Conservation (phyloP, 371 early-diverging fungal species). For the Circinella umbellata region DNA sequence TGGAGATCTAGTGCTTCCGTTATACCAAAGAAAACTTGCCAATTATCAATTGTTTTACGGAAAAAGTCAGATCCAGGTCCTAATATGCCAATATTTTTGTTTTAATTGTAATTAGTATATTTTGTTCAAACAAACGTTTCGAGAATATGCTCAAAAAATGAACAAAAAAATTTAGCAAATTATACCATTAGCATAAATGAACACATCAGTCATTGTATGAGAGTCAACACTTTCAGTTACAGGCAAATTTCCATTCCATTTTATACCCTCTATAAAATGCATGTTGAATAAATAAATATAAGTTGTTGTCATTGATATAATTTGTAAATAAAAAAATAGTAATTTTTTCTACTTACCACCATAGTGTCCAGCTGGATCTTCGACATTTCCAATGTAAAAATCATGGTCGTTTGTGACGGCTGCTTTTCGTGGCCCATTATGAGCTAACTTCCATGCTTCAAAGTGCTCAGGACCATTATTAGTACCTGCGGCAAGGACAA, state of each 20-base stretch:
- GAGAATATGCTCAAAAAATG: no score
- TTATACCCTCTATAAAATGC: constrained; percentile 32
- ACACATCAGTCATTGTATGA: constrained; percentile 69
- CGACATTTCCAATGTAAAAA: constrained; percentile 38
- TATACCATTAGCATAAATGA: constrained; percentile 50
- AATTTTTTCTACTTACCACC: constrained; percentile 19
- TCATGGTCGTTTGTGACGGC: constrained; percentile 29
- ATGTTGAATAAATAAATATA: no score
- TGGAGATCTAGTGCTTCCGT: constrained; percentile 35
- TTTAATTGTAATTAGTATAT: no score
- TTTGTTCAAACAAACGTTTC: no score
- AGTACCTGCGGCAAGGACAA: constrained; percentile 66
- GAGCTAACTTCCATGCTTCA: constrained; percentile 63
- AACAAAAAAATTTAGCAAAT: no score
- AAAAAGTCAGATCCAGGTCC: constrained; percentile 59
- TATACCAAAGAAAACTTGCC: constrained; percentile 65
- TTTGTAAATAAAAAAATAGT: background rate
- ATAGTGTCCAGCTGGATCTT: constrained; percentile 40
- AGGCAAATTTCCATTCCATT: constrained; percentile 46
- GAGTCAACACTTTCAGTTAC: constrained; percentile 44
- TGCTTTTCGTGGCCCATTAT: constrained; percentile 46
- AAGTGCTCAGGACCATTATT: constrained; percentile 59
- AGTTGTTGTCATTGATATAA: no score
- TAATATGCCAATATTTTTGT: no score
- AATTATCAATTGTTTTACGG: constrained; percentile 62